Evolutionary conservation across 768 basidiomycete genomes (phyloP), one percentile per base, ranked within the genome.

Genomic region (Rhizopogon vulgaris): DNA sequence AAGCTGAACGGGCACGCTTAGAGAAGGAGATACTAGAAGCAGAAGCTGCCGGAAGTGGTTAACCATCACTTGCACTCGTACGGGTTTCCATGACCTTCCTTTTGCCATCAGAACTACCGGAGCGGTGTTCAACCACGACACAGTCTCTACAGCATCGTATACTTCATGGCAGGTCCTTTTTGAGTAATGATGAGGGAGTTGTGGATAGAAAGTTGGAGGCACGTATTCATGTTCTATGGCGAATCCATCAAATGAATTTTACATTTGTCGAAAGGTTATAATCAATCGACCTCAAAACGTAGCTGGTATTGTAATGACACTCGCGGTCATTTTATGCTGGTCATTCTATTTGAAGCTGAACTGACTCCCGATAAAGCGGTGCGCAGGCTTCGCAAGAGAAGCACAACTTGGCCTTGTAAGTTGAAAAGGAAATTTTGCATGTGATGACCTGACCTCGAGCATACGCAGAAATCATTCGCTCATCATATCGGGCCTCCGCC

Each of bases 21-120:
- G 90, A 92, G 63, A 73, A 79, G 52, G 88, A 90, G 64, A 89
- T 90, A 56, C 66, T 80, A 37, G 86, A 87, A 61, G 76, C 79
- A 49, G 88, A 90, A 58, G 82, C 78, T 5, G 67, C 65, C 34
- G 77, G 77, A 52, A 30, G 53, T 9, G 8, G 32, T 3, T 46
- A 46, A 14, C 8, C 18, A 22, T 15, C 4, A 4, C 25, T 49
- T 36, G 27, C 34, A 15, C 17, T 34, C 45, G 32, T 9, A 22
- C 22, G 12, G 12, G 17, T 34, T 12, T 11, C 32, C 12, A 2
- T 18, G 17, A n/a, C 15, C 30, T 32, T 11, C 18, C 42, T 30
- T 30, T 11, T 18, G n/a, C 5, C 28, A 17, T n/a, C 15, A 17
- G 12, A 30, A 17, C 27, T 45, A 3, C 18, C 10, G 17, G 4